Evolutionary conservation across 768 basidiomycete genomes (phyloP), one percentile per base, ranked within the genome.

Genomic region (Lactifluus rugatus): DNA sequence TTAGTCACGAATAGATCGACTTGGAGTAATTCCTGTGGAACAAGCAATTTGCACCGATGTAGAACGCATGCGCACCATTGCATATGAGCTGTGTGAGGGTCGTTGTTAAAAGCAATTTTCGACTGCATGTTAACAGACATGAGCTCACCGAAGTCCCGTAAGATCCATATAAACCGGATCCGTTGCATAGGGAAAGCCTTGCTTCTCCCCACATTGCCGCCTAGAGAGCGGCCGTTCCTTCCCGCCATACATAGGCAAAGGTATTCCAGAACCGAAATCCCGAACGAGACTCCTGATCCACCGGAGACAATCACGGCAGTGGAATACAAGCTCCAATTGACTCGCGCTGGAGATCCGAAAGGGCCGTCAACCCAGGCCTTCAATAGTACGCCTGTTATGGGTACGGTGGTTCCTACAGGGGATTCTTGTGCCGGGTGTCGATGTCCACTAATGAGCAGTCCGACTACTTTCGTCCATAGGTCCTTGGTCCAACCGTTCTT

Each of bases 1-100:
- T 81, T 83, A 9, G 87, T 87, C 32, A 90, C 85, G 65, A 83
- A 90, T 45, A 90, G 84, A 64, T 87, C 82, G 50, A 90, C 70
- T 62, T 84, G 79, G 3, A 90, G 74, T 47, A 71, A 65, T 51
- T 73, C 64, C 8, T 69, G 44, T 4, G 79, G 74, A 28, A 83
- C 73, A 67, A 84, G 74, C 32, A 76, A 72, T 66, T 79, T 76
- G 69, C 85, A 89, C 17, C 75, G 74, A n/a, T 81, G 78, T 36
- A 90, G 67, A 49, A 79, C 72, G 8, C 81, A 74, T 2, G 89
- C 85, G 58, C 85, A 82, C 88, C 88, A 90, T 54, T 84, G 81
- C 31, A 90, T 74, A 62, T 90, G 85, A 19, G 83, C 87, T 88
- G 63, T 16, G 44, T 23, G 37, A 28, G 31, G 28, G 42, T 21